These are phyloP conservation scores for Phyllosticta paracitricarpa DNA, from an alignment of 2,329 filamentous ascomycete genomes.

Conservation along the genomic window DNA sequence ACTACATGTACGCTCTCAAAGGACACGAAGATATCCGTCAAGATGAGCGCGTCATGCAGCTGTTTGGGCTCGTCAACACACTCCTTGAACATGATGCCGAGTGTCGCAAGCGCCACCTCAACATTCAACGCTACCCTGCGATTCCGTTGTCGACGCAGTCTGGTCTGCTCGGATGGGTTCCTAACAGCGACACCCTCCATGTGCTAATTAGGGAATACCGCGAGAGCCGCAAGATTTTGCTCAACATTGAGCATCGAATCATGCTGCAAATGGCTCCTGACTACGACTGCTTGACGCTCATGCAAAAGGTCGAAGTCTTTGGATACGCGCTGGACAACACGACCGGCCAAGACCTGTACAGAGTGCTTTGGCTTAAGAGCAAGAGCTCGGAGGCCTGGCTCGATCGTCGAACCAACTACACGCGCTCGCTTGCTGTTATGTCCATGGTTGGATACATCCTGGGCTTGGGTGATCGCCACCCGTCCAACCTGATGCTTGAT, in stretches of 20 bases:
- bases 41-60: constrained; percentile 98
- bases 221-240: constrained; percentile 89
- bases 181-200: constrained; percentile 94
- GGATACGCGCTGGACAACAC: constrained; percentile 99
- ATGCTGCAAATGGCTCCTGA: constrained; percentile 99
- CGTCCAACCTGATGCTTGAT: constrained; percentile 96
- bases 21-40: constrained; percentile 99
- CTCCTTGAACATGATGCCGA: constrained; percentile 88
- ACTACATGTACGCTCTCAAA: constrained; percentile 86
- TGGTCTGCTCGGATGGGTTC: constrained; percentile 90
- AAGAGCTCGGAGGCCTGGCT: constrained; percentile 98
- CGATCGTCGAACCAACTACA: constrained; percentile 96
- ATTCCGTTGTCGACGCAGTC: constrained; percentile 96
- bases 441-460: constrained; percentile 99
- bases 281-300: constrained; percentile 94
- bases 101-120: constrained; percentile 92
- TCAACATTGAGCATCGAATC: constrained; percentile 98
- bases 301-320: constrained; percentile 99
- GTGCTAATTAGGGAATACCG: constrained; percentile 95
- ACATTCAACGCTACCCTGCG: constrained; percentile 91
- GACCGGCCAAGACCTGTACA: constrained; percentile 94
- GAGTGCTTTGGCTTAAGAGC: constrained; percentile 96
- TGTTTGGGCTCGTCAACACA: constrained; percentile 96
- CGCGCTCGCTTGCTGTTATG: constrained; percentile 93
- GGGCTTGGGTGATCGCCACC: constrained; percentile 90